Evolutionary conservation across 2,329 filamentous ascomycete genomes (phyloP).

Genomic region (Aspergillus ruber): DNA sequence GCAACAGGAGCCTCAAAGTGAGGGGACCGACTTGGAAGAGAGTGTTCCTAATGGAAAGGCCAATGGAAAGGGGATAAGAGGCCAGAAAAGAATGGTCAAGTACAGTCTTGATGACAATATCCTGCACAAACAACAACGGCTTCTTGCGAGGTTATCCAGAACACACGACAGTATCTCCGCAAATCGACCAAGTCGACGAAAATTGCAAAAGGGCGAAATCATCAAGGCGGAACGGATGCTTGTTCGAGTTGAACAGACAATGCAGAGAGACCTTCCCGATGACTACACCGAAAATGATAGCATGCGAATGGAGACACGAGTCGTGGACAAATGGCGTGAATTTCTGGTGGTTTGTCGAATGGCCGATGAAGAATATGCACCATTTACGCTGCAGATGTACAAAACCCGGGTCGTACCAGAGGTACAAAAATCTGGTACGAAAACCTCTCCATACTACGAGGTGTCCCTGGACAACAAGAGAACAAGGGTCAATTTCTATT

Average conservation of each 20-base stretch:
- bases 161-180: constrained; percentile 31
- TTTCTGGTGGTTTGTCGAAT: constrained; percentile 58
- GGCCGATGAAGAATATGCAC: constrained; percentile 47
- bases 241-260: constrained; percentile 52
- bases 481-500: constrained; percentile 57
- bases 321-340: constrained; percentile 60
- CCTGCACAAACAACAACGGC: constrained; percentile 32
- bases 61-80: constrained; percentile 1
- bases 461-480: constrained; percentile 50
- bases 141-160: constrained; percentile 32
- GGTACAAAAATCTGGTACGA: constrained; percentile 47
- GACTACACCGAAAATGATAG: constrained; percentile 61
- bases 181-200: constrained; percentile 28
- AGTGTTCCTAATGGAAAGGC: constrained; percentile 4
- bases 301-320: constrained; percentile 51
- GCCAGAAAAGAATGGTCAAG: constrained; percentile 32
- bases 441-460: constrained; percentile 51
- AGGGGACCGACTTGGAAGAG: constrained; percentile 15
- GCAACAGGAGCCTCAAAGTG: constrained; percentile 28
- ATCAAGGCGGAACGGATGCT: constrained; percentile 65
- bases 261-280: constrained; percentile 47
- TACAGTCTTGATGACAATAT: constrained; percentile 42
- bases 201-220: constrained; percentile 53
- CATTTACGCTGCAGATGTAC: constrained; percentile 55
- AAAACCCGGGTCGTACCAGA: constrained; percentile 59